Evolutionary conservation across 2,329 filamentous ascomycete species (phyloP), one percentile per base, ranked within the genome.

Genomic region (Grosmannia serpens): DNA sequence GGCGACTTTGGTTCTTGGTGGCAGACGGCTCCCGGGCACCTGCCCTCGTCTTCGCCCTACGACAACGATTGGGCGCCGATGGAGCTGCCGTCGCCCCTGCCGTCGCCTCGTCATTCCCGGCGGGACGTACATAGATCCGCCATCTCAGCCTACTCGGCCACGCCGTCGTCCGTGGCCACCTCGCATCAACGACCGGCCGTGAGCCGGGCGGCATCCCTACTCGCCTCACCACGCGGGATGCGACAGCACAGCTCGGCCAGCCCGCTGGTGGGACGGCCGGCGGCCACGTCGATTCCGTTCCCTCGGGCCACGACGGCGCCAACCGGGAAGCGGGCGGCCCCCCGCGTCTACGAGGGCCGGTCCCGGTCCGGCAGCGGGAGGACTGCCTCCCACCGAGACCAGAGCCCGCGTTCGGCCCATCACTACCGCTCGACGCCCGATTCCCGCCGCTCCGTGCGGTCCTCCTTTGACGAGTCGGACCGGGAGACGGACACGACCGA

Each of bases 391-490:
- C 65, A 66, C 41, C 62, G 67, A 57, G 67, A 66, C 61, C 53
- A 61, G 54, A 71, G 70, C 60, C 71, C 71, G 47, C 69, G 65
- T 31, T 73, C 73, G 31, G 68, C 68, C 31, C 70, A 67, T 58
- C 65, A 65, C 56, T 68, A 71, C 60, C 71, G 70, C 44, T 75
- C 74, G 4, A 72, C 71, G 27, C 71, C 69, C 8, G 65, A 67
- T 26, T 72, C 73, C 47, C 67, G 66, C 57, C 65, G 67, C 46
- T 72, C 69, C 29, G 72, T 66, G 56, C 67, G 66, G 51, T 70
- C 66, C 54, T 73, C 72, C 3, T 65, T 70, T 9, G 69, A 66
- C 55, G 74, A 71, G 29, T 72, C 73, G 7, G 74, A 73, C 24
- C 67, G 67, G 46, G 72, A 72, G 17, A 72, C 71, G n/a, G 70